Base-by-base conservation (phyloP, 2,329 filamentous ascomycete species). In the Cordyceps pruinosa region DNA sequence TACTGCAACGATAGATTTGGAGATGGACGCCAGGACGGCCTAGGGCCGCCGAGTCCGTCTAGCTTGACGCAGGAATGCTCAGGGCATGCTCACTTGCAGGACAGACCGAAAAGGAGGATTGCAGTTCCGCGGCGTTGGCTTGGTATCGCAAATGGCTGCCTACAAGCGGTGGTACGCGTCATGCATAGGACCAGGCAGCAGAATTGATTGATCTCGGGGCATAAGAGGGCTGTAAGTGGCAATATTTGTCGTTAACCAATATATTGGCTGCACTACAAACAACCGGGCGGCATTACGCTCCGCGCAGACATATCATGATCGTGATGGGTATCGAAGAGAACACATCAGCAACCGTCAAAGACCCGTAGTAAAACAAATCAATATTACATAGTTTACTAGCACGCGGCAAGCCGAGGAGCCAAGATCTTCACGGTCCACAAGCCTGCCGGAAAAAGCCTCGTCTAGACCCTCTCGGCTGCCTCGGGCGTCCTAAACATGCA, bases 361-460 rank as follows among this genome's bases (percentile, higher is more conserved):
- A 46, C 41, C 42, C 42, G 42, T 47, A 44, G 12, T 34, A 34
- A 53, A n/a, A 44, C 32, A 42, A 46, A 55, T 55, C 52, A 55
- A 55, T 48, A 28, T 17, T 42, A 8, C n/a, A n/a, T n/a, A n/a
- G n/a, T n/a, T n/a, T n/a, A 56, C 34, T 48, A 48, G 42, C 52
- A 37, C 52, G 25, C 53, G 44, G 25, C 26, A 46, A 34, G 35
- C 21, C 5, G 8, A 54, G 30, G 9, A 56, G 53, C 44, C 53
- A 56, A 56, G 53, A 56, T 56, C 53, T 56, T 47, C 44, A 46
- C 41, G 53, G 44, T 45, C 53, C 53, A 56, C 53, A 48, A 26
- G n/a, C 25, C 26, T 32, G 35, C 53, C 53, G 34, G 37, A 54
- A 28, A 30, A 45, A 45, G n/a, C 26, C 32, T 41, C 44, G 25